Evolutionary conservation across 2,329 filamentous ascomycete genomes (phyloP), one percentile per base, ranked within the genome.

Genomic region (Teratosphaeria gauchensis): DNA sequence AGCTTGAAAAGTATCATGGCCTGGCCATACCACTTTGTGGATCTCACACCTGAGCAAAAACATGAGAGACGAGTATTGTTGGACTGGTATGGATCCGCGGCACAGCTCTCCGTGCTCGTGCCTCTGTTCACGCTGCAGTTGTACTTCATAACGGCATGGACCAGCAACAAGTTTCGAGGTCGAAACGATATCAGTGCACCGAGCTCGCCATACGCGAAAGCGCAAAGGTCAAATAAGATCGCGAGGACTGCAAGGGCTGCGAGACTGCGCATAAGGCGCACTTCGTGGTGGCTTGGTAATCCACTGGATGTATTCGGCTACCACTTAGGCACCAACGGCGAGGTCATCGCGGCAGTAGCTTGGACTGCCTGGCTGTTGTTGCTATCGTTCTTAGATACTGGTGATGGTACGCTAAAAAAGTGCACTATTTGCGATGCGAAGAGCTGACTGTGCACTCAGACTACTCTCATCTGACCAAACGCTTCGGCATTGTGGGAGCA

Each of bases 401-500:
- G 79, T 9, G 75, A 82, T 67, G 82, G 82, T 84, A 73, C 42
- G 16, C 16, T 66, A 30, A 38, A n/a, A 42, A 58, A 16, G 6
- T 51, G 31, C 19, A n/a, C 5, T 8, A 14, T 24, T 28, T 31
- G 31, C 54, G 4, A 9, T 11, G 32, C 52, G 16, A 31, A 53
- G 14, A 21, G 24, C 28, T 53, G 52, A 53, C 21, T 31, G 11
- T 11, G 4, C 19, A 16, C n/a, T 4, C 63, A 84, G 83, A 86
- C 69, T 86, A 85, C 58, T 74, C 85, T 32, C 84, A 86, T 68
- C 72, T 86, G 28, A 85, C 84, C 28, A 85, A 84, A 71, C 78
- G 83, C 4, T 76, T 86, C 56, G 83, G 80, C 19, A 81, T 82
- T 53, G 76, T 85, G 55, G 82, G 75, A 24, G 76, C 82, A 5